Evolutionary conservation across 257 asterid genomes (phyloP).

Genomic region (Datura wrightii): DNA sequence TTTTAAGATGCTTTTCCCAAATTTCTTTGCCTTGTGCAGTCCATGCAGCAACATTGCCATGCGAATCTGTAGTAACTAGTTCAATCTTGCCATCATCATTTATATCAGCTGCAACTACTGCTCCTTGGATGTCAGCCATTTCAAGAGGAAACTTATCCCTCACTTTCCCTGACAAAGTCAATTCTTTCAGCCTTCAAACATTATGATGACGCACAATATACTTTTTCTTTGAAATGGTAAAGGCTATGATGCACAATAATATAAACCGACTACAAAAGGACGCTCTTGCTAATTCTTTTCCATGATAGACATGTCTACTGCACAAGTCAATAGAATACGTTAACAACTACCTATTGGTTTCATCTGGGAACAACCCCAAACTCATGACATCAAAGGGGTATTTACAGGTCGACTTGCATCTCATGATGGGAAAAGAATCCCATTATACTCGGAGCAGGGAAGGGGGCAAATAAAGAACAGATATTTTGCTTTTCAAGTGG

Average conservation of each 20-base stretch:
- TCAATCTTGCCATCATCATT: conserved; percentile 98
- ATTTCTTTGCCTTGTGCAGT: conserved; percentile 94
- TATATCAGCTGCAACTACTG: conserved; percentile 95
- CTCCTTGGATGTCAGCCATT: conserved; percentile 99
- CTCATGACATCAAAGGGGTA: background rate
- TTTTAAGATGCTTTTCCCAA: conserved; percentile 91
- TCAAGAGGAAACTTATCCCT: conserved; percentile 96
- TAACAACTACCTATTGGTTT: background rate
- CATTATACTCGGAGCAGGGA: background rate
- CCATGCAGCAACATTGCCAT: conserved; percentile 99
- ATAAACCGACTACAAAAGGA: background rate
- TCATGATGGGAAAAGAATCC: background rate
- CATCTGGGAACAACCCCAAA: conserved; percentile 11
- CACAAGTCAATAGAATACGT: background rate
- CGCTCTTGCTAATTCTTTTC: conserved; percentile 14
- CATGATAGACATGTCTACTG: conserved; percentile 21
- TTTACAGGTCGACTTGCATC: background rate
- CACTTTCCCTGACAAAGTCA: conserved; percentile 65
- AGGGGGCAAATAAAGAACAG: background rate
- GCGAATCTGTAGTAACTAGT: conserved; percentile 89
- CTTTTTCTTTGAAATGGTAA: background rate
- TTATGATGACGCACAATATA: conserved; percentile 24
- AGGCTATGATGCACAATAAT: conserved; percentile 20
- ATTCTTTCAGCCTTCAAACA: conserved; percentile 24
- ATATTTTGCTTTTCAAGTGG: conserved; percentile 22